A percentile compares a stretch with the other conserved stretches of the same genome.
Conservation (phyloP, 2,329 filamentous ascomycete species). For the Emmonsia crescens region DNA sequence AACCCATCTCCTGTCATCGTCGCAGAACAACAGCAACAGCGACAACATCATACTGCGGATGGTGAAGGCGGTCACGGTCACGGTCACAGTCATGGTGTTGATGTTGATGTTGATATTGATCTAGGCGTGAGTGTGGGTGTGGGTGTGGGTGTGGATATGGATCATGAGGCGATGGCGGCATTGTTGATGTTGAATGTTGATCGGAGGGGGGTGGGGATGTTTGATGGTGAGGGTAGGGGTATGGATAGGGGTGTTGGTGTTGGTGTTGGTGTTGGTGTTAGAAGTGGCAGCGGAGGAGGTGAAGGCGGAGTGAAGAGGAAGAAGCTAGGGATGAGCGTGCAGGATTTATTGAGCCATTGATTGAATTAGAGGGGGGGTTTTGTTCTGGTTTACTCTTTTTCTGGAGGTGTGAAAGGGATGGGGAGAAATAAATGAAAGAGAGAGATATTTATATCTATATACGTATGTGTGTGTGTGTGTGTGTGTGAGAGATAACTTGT, state of each 20-base stretch:
- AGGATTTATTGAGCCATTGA: background rate
- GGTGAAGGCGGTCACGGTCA: no score
- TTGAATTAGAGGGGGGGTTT: background rate
- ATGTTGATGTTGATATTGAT: background rate
- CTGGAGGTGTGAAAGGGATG: no score
- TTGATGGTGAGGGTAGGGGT: no score
- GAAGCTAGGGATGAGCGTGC: conserved; percentile 41
- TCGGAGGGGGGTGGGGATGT: conserved; percentile 42
- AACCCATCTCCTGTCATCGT: conserved; percentile 18
- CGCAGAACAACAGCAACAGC: background rate
- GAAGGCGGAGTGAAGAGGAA: conserved; percentile 14
- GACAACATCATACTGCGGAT: no score
- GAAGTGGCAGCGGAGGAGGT: conserved; percentile 27
- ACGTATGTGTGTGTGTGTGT: no score
- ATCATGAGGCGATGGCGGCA: conserved; percentile 75
- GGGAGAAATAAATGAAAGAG: no score
- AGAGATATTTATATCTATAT: no score
- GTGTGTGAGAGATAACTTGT: no score
- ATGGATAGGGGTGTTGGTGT: background rate
- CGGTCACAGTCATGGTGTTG: background rate
- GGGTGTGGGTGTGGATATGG: conserved; percentile 44
- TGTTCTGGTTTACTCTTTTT: no score
- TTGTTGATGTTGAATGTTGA: conserved; percentile 80
- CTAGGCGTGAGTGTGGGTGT: conserved; percentile 26
- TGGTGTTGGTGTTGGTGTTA: conserved; percentile 41